Evolutionary conservation across 2,329 filamentous ascomycete genomes (phyloP).

Genomic region (Sporothrix protearum): DNA sequence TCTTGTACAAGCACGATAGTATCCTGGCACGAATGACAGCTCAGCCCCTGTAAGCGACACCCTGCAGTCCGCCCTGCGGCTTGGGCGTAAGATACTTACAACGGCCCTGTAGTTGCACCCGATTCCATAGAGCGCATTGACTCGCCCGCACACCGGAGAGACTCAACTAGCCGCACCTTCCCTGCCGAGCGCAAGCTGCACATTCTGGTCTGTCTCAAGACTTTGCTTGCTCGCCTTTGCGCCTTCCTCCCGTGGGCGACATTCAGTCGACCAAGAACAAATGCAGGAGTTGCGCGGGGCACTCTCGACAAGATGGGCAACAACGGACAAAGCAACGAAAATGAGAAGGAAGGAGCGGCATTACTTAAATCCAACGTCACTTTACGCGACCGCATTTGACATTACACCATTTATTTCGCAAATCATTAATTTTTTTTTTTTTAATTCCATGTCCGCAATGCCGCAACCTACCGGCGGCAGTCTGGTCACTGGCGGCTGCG

Average conservation of each 20-base stretch:
- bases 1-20: neutral
- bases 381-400: neutral
- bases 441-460: neutral
- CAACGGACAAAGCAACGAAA: neutral
- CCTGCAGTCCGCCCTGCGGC: neutral
- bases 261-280: neutral
- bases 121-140: neutral
- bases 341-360: neutral
- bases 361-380: neutral
- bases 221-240: neutral
- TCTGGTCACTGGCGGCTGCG: constrained; percentile 37
- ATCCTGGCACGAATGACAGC: neutral
- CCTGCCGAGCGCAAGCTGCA: neutral
- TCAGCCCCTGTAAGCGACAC: neutral
- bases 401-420: neutral
- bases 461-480: constrained; percentile 7
- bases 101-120: neutral
- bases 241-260: neutral
- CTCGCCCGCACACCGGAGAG: neutral
- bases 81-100: no score
- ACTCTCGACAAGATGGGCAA: neutral
- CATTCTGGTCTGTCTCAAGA: neutral
- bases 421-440: no score
- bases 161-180: neutral
- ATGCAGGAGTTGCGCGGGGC: neutral